These are phyloP conservation scores for Phytopythium aichiense DNA, from an alignment of 352 stramenopile genomes.

Conservation along the genomic window DNA sequence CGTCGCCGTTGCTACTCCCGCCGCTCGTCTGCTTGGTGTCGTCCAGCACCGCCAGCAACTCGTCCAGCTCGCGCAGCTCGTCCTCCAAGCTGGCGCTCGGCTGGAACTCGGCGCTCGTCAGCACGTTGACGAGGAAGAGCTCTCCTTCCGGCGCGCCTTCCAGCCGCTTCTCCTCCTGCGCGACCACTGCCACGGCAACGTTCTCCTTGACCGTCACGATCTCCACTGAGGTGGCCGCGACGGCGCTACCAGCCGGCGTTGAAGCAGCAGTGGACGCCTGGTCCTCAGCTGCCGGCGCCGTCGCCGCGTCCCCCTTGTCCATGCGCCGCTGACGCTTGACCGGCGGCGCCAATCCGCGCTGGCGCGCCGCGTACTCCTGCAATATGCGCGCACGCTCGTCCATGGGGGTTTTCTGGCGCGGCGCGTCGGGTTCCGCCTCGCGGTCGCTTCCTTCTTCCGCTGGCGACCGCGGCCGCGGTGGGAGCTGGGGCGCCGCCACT, in stretches of 20 bases:
- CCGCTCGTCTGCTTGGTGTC: neutral
- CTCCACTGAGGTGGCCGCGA: neutral
- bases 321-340: conserved; percentile 6
- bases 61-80: conserved; percentile 28
- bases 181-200: conserved; percentile 15
- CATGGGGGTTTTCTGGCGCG: neutral
- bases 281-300: neutral
- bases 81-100: conserved; percentile 24
- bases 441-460: neutral
- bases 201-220: neutral
- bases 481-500: neutral
- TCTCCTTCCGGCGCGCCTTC: conserved; percentile 53
- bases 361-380: conserved; percentile 6
- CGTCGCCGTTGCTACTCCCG: neutral
- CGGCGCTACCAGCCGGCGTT: conserved; percentile 3
- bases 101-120: conserved; percentile 35
- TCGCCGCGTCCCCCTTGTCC: neutral
- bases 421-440: neutral
- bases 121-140: conserved; percentile 54
- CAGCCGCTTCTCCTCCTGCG: conserved; percentile 27
- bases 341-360: conserved; percentile 2
- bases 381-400: conserved; percentile 6
- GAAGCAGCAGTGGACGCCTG: conserved; percentile 2
- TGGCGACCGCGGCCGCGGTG: neutral
- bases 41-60: conserved; percentile 18